These are phyloP conservation scores for Solanum chmielewskii DNA, from an alignment of 257 asterid genomes.

Conservation along the genomic window DNA sequence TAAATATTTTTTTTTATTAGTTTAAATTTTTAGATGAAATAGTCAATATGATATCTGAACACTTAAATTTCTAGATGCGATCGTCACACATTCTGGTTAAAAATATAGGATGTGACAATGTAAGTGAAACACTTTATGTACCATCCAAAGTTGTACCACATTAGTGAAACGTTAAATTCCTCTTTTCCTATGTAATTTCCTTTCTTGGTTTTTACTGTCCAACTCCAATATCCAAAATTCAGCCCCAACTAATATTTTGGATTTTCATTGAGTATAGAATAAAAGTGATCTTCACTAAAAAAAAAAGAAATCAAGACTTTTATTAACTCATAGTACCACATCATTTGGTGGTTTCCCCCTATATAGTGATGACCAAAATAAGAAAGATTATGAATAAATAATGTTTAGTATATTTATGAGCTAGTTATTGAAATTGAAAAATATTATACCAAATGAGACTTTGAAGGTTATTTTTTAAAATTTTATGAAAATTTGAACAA, in stretches of 20 bases:
- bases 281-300: neutral
- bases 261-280: neutral
- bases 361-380: neutral
- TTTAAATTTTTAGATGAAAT: too few species aligned
- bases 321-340: neutral
- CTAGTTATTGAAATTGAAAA: neutral
- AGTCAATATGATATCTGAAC: too few species aligned
- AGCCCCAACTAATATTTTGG: neutral
- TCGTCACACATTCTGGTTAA: too few species aligned
- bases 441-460: too few species aligned
- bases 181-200: neutral
- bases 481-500: too few species aligned
- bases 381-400: neutral
- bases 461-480: too few species aligned
- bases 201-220: neutral
- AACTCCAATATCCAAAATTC: neutral
- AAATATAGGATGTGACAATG: neutral
- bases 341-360: neutral
- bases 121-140: neutral
- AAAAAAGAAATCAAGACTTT: neutral
- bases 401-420: neutral
- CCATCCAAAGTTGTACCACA: neutral
- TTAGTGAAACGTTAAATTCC: neutral
- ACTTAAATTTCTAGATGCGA: too few species aligned
- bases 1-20: too few species aligned